Evolutionary conservation across 2,329 filamentous ascomycete species (phyloP).

Genomic region (Cadophora malorum): DNA sequence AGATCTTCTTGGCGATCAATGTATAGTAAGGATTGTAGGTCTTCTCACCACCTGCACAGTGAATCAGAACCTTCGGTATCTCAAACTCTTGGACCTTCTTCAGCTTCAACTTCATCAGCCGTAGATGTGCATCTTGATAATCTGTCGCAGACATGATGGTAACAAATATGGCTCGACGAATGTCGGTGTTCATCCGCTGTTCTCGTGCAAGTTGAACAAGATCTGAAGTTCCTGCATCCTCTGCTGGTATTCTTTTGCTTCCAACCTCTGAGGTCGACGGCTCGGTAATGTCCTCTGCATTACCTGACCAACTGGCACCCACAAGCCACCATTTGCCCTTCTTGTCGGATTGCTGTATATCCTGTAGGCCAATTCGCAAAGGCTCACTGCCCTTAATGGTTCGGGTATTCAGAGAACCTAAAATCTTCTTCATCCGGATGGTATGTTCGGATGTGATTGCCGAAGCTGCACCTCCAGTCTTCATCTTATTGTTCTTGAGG

Average conservation of each 20-base stretch:
- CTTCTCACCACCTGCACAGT: conserved; percentile 83
- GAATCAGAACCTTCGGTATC: conserved; percentile 84
- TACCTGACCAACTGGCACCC: conserved; percentile 83
- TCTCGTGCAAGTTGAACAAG: conserved; percentile 46
- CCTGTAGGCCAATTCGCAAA: conserved; percentile 78
- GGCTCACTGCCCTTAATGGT: conserved; percentile 78
- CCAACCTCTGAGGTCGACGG: conserved; percentile 11
- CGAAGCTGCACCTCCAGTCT: conserved; percentile 73
- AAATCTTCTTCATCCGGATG: conserved; percentile 84
- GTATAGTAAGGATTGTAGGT: conserved; percentile 94
- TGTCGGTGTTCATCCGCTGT: conserved; percentile 48
- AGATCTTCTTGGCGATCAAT: conserved; percentile 80
- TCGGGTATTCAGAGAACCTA: conserved; percentile 76
- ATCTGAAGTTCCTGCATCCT: conserved; percentile 42
- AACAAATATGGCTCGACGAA: conserved; percentile 78
- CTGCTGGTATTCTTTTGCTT: conserved; percentile 32
- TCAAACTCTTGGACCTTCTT: conserved; percentile 88
- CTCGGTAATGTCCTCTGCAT: conserved; percentile 41
- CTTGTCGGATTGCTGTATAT: conserved; percentile 83
- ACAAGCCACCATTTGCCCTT: conserved; percentile 99
- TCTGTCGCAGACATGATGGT: conserved; percentile 86
- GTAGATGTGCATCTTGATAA: conserved; percentile 80
- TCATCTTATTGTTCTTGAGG: conserved; percentile 91
- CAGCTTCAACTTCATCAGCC: conserved; percentile 80
- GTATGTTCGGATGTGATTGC: conserved; percentile 81